phyloP scores from a whole-genome alignment of 345 rosid genomes.

The Camelina neglecta region DNA sequence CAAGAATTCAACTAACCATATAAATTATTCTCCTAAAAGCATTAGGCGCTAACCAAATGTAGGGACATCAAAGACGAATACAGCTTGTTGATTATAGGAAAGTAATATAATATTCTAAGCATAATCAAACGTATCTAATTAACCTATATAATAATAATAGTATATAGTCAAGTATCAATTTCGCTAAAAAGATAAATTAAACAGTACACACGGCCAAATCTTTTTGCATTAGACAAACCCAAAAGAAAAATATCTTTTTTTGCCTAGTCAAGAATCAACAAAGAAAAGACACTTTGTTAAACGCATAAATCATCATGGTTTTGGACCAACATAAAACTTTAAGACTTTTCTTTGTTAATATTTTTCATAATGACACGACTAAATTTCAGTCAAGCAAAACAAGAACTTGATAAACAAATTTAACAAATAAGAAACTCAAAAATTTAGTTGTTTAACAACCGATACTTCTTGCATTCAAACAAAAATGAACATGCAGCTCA shows the following conservation, averaged over 20 bases:
- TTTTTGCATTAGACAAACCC: slow-evolving; percentile 21
- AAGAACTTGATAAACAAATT: slow-evolving; percentile 14
- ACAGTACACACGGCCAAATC: slow-evolving; percentile 42
- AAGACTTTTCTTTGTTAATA: slow-evolving; percentile 9
- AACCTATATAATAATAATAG: neutral
- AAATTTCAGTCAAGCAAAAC: neutral
- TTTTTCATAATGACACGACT: neutral
- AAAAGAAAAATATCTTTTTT: neutral
- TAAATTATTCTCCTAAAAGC: slow-evolving; percentile 38
- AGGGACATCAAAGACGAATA: slow-evolving; percentile 41
- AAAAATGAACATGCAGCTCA: slow-evolving; percentile 40
- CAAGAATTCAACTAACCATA: slow-evolving; percentile 46
- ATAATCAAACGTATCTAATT: slow-evolving; percentile 11
- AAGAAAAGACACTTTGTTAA: slow-evolving; percentile 34
- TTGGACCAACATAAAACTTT: slow-evolving; percentile 31
- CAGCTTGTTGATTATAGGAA: slow-evolving; percentile 37
- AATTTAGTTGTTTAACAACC: slow-evolving; percentile 14
- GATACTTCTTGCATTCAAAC: slow-evolving; percentile 25
- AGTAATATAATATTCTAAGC: slow-evolving; percentile 30
- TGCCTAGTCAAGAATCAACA: slow-evolving; percentile 39
- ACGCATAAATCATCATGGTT: slow-evolving; percentile 36
- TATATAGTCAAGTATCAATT: slow-evolving; percentile 14
- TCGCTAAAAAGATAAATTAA: slow-evolving; percentile 12
- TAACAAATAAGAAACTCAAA: slow-evolving; percentile 1
- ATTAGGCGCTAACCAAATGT: slow-evolving; percentile 37